Evolutionary conservation across 164 flowering plant species (phyloP), one percentile per base, ranked within the genome.

Genomic region (Macadamia tetraphylla): DNA sequence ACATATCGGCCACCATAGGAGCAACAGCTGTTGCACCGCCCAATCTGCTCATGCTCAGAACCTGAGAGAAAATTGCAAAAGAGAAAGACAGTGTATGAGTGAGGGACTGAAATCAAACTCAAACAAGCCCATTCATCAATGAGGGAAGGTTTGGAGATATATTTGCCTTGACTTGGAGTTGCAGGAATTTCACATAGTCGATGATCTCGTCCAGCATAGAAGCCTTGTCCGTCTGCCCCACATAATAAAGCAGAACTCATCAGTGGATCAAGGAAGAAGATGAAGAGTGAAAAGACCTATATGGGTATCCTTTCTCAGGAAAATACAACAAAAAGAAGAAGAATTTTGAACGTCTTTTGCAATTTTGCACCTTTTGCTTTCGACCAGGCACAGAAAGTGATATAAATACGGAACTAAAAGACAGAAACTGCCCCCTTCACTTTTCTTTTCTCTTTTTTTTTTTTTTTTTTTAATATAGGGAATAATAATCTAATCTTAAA

Each of bases 151-250:
- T 10, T 51, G 9, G 6, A 14, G 57, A 14, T 11, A 53, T 53
- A 51, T 53, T 73, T 70, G 80, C 99, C 92, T 94, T 94, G 89
- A 94, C 99, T 92, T 94, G 99, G 74, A 94, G 97, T 80, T 90
- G 99, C 56, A 94, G 88, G 83, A 94, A 94, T 83, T 92, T 94
- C 63, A 94, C 97, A 76, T 94, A 94, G 67, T 94, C 97, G 75
- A 94, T 94, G 79, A 94, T 94, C 85, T 94, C 97, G 80, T 94
- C 98, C 64, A 94, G 87, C 98, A 91, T 94, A 23, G 98, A 91
- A 29, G 97, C 98, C 82, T 94, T 94, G 85, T 94, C 99, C 29
- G 99, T 90, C 99, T 94, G 93, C 58, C 74, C 70, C 62, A 49
- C 23, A 46, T 46, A 43, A 46, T 46, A 5, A 5, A 35, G 5